Percentiles rank a stretch among this genome's conserved stretches.
Conservation (phyloP, 2,329 filamentous ascomycete genomes). For the Penicillium occitanis region DNA sequence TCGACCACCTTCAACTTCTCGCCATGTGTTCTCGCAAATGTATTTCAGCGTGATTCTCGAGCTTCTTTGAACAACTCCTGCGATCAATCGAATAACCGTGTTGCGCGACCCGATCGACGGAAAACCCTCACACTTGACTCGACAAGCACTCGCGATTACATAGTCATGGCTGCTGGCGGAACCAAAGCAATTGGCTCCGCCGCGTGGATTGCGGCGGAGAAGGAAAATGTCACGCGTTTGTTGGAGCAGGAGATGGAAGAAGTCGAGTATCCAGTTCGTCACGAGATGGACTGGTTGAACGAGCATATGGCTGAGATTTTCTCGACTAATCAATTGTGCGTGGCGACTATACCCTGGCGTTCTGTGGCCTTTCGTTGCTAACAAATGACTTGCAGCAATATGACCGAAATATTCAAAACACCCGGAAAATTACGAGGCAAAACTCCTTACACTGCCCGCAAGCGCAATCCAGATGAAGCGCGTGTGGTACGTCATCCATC, state of each 20-base stretch:
- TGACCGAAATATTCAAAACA: slow-evolving; percentile 89
- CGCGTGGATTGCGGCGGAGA: slow-evolving; percentile 83
- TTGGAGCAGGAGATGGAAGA: slow-evolving; percentile 83
- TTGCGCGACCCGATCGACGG: background rate
- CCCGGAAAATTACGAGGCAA: slow-evolving; percentile 52
- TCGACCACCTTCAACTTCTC: background rate
- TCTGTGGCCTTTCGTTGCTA: slow-evolving; percentile 21
- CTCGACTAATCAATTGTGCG: slow-evolving; percentile 79
- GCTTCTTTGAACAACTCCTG: background rate
- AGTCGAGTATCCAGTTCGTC: slow-evolving; percentile 85
- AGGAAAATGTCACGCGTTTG: slow-evolving; percentile 73
- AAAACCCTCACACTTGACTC: background rate
- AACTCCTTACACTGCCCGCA: slow-evolving; percentile 48
- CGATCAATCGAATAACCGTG: background rate
- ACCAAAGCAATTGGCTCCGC: slow-evolving; percentile 69
- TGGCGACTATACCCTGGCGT: slow-evolving; percentile 29
- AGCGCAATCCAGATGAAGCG: slow-evolving; percentile 43
- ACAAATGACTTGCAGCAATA: slow-evolving; percentile 64
- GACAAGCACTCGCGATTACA: slow-evolving; percentile 10
- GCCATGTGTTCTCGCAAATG: slow-evolving; percentile 5
- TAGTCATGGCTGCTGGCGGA: slow-evolving; percentile 37
- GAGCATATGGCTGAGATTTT: slow-evolving; percentile 98
- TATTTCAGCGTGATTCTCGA: background rate
- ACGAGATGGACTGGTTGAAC: slow-evolving; percentile 97
- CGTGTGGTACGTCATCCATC: slow-evolving; percentile 42